Conservation (phyloP, 2,329 filamentous ascomycete genomes). For the Neopestalotiopsis clavispora region DNA sequence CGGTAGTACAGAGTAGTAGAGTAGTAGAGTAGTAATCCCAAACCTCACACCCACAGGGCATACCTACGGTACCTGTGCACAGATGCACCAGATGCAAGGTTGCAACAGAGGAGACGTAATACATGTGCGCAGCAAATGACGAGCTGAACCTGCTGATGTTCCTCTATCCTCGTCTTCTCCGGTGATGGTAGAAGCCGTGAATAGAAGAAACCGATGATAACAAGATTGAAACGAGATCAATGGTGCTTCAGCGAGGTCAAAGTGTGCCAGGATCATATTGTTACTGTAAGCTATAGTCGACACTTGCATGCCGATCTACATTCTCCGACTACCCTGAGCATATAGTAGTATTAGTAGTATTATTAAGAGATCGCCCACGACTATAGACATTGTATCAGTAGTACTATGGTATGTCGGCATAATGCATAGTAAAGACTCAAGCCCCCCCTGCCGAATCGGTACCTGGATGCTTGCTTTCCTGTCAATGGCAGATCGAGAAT, state of each 20-base stretch:
- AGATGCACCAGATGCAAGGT: background rate
- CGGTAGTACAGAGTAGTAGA: background rate
- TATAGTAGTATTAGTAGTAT: background rate
- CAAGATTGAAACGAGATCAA: background rate
- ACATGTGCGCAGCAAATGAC: background rate
- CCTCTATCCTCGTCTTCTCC: background rate
- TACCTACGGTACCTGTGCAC: background rate
- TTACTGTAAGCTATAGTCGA: too few species aligned
- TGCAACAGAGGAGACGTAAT: background rate
- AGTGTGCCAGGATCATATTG: too few species aligned
- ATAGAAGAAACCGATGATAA: too few species aligned
- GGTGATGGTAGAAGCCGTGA: too few species aligned
- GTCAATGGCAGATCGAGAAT: background rate
- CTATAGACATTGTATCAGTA: background rate
- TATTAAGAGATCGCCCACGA: background rate
- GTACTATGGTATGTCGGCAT: background rate
- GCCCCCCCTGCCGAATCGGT: background rate
- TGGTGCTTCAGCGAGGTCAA: background rate
- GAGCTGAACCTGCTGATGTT: background rate
- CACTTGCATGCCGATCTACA: background rate
- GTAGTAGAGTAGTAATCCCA: background rate
- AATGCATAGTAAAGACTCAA: background rate
- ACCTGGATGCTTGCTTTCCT: background rate
- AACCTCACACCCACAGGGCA: background rate
- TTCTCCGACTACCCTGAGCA: background rate